phyloP scores from a whole-genome alignment of 2,329 filamentous ascomycete species.

The Stagonosporopsis rhizophila region DNA sequence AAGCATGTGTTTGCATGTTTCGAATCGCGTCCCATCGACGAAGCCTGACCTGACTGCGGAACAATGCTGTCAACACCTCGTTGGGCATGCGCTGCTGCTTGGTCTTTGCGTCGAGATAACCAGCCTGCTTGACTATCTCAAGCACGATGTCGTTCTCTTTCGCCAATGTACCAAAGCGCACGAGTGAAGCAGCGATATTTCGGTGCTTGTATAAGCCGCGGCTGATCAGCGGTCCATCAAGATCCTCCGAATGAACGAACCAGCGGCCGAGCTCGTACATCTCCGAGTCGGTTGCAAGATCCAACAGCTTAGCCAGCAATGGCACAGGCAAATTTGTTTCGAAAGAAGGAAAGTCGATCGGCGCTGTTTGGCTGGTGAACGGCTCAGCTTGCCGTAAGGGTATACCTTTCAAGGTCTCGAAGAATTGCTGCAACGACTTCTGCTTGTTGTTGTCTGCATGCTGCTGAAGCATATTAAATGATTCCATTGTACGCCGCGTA shows the following conservation, averaged over 20 bases:
- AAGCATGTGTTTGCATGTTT: constrained; percentile 46
- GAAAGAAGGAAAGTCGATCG: constrained; percentile 56
- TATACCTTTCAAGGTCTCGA: constrained; percentile 39
- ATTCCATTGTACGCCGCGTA: constrained; percentile 47
- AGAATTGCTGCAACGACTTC: constrained; percentile 53
- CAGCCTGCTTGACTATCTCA: constrained; percentile 37
- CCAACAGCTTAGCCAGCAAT: constrained; percentile 59
- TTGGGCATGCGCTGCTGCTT: constrained; percentile 40
- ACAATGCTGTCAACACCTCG: constrained; percentile 49
- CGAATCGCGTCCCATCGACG: constrained; percentile 51
- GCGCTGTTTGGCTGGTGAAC: constrained; percentile 35
- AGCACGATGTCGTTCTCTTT: constrained; percentile 52
- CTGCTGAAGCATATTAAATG: constrained; percentile 48
- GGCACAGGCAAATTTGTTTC: constrained; percentile 55
- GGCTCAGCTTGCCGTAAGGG: constrained; percentile 28
- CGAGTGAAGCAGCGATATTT: constrained; percentile 59
- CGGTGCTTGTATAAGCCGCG: constrained; percentile 54
- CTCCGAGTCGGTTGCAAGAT: constrained; percentile 56
- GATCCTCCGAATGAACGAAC: constrained; percentile 60
- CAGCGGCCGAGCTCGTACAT: constrained; percentile 60
- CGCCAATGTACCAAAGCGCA: constrained; percentile 62
- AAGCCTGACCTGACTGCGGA: constrained; percentile 53
- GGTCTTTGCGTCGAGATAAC: constrained; percentile 25
- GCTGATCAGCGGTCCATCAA: constrained; percentile 63
- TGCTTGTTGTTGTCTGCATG: constrained; percentile 55